These are phyloP conservation scores for Tulasnella sp. DNA, from an alignment of 768 basidiomycete genomes.

Conservation along the genomic window DNA sequence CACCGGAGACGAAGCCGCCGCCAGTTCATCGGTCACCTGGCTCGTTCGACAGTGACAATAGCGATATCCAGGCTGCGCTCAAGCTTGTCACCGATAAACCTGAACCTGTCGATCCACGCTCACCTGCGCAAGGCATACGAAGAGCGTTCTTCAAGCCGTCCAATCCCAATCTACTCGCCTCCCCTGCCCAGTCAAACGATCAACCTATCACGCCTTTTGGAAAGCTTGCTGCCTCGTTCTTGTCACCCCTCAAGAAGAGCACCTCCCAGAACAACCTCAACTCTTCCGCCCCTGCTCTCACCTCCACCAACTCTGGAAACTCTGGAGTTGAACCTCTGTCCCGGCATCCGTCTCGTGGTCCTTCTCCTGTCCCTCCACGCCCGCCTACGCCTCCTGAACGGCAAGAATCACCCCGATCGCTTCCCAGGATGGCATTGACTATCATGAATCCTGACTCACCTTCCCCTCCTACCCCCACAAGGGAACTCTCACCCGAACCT, in stretches of 20 bases:
- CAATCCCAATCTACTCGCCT: not conserved
- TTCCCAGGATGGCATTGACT: slow-evolving; percentile 12
- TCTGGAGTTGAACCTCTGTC: not conserved
- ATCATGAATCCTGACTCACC: slow-evolving; percentile 15
- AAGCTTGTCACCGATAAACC: not conserved
- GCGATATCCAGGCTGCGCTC: not conserved
- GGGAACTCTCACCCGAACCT: not conserved
- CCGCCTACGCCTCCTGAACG: not conserved
- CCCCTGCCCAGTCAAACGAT: not conserved
- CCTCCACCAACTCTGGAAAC: not conserved
- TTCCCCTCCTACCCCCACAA: slow-evolving; percentile 1
- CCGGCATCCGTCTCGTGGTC: not conserved
- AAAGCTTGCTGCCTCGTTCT: slow-evolving; percentile 1
- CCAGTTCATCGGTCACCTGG: not conserved
- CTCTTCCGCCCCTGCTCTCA: not conserved
- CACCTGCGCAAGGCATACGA: not conserved
- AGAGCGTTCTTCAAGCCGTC: not conserved
- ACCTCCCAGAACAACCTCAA: not conserved
- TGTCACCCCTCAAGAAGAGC: slow-evolving; percentile 13
- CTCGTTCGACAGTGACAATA: not conserved
- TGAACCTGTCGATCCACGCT: not conserved
- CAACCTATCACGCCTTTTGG: not conserved
- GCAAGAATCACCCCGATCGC: not conserved
- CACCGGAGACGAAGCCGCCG: not conserved
- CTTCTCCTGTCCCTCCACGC: slow-evolving; percentile 5